Base-by-base conservation (phyloP, 116 monocot species). In the Dioscorea cayenensis region DNA sequence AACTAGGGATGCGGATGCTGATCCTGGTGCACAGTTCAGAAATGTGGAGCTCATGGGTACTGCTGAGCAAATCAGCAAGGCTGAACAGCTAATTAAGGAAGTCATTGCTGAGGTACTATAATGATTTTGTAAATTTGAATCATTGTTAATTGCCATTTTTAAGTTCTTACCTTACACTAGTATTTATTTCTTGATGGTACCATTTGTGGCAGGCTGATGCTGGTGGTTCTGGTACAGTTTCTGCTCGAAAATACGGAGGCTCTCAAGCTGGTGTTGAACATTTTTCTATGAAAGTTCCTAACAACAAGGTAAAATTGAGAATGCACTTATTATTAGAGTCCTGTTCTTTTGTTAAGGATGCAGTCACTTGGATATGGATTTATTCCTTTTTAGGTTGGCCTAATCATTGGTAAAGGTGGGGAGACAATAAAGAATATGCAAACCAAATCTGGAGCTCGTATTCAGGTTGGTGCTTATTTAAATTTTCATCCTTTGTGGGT, bases 361-460 rank as follows among this genome's bases (percentile, higher is more conserved):
- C 52, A 28, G 11, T 70, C 7, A 7, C 19, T 29, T 3, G 14
- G 69, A 23, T 22, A 6, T 51, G 19, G 13, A 19, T 55, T 76
- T 64, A 36, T 32, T 50, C 14, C 14, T 65, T 66, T 70, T 43
- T 73, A 96, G 96, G 96, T 96, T 80, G 96, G 96, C 48, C 72
- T 95, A 60, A 80, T 97, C 36, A 97, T 97, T 79, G 97, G 97
- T 27, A 97, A 97, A 79, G 93, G 93, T 77, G 97, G 97, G 21
- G 97, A 97, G 70, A 97, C 84, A 48, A 97, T 97, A 69, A 97
- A 89, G 66, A 84, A 49, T 76, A 97, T 97, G 97, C 97, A 97
- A 75, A 79, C 84, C n/a, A 84, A 61, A 25, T 70, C 86, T 22
- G 97, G 97, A 60, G 97, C 97, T 71, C 93, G 87, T 49, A 97